phyloP scores from a whole-genome alignment of 169 alveolate genomes.

The Perkinsus marinus region DNA sequence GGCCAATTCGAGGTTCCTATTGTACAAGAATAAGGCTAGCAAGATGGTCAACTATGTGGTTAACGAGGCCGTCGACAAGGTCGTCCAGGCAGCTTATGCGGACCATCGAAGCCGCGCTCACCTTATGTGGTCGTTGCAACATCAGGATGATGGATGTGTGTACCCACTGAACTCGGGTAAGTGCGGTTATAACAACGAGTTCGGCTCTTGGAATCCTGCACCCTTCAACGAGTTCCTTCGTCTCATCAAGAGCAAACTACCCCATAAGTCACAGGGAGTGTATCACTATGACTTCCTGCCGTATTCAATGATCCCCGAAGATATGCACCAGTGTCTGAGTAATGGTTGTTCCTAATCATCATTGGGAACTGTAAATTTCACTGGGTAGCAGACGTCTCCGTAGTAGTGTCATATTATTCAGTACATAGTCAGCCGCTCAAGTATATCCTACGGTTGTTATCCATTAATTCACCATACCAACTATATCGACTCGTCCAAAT shows the following conservation, averaged over 20 bases:
- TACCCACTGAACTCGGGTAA: neutral
- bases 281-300: neutral
- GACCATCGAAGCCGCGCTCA: neutral
- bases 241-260: neutral
- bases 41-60: neutral
- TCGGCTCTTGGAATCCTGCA: neutral
- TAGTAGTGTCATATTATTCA: neutral
- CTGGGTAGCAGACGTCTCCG: neutral
- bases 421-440: neutral
- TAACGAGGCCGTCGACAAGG: neutral
- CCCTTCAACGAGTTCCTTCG: neutral
- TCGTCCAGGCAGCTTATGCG: neutral
- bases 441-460: neutral
- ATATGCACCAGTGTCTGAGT: neutral
- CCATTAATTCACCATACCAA: neutral
- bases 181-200: neutral
- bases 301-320: neutral
- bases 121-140: neutral
- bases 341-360: neutral
- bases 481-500: neutral
- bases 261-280: neutral
- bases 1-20: neutral
- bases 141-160: neutral
- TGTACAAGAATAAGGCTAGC: neutral
- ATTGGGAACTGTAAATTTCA: neutral